A percentile compares a stretch with the other conserved stretches of the same genome.
Evolutionary conservation across 1,284 basidiomycete genomes (phyloP).

Genomic region (Laetiporus sulphureus): DNA sequence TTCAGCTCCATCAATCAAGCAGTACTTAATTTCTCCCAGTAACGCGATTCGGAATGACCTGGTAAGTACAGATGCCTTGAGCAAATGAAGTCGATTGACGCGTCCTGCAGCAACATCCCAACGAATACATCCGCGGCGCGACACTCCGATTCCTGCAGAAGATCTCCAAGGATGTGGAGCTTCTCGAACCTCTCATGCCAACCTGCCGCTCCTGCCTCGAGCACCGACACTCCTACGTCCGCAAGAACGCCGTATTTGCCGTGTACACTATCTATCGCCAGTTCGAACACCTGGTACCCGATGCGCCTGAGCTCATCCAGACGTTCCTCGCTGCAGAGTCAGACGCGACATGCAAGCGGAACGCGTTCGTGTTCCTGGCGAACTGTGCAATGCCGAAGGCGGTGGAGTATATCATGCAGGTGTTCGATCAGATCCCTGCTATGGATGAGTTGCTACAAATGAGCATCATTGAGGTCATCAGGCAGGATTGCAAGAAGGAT

Average conservation of each 20-base stretch:
- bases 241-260: constrained; percentile 98
- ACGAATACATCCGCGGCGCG: constrained; percentile 98
- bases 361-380: constrained; percentile 93
- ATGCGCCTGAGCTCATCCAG: constrained; percentile 94
- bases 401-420: constrained; percentile 83
- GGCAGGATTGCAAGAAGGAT: constrained; percentile 86
- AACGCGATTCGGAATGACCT: constrained; percentile 98
- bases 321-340: constrained; percentile 97
- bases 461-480: constrained; percentile 92
- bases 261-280: constrained; percentile 92
- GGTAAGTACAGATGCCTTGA: constrained; percentile 35
- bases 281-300: constrained; percentile 93
- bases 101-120: constrained; percentile 86
- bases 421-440: constrained; percentile 79
- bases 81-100: constrained; percentile 1
- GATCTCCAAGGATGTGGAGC: constrained; percentile 87
- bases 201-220: constrained; percentile 93
- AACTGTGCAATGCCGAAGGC: constrained; percentile 88
- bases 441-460: constrained; percentile 96
- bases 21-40: constrained; percentile 32
- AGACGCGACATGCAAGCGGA: constrained; percentile 95
- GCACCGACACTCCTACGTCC: constrained; percentile 96
- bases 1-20: too few species aligned
- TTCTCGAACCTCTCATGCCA: constrained; percentile 94
- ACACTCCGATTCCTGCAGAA: constrained; percentile 97